Conservation (phyloP, 345 rosid genomes). For the Syzygium grande region DNA sequence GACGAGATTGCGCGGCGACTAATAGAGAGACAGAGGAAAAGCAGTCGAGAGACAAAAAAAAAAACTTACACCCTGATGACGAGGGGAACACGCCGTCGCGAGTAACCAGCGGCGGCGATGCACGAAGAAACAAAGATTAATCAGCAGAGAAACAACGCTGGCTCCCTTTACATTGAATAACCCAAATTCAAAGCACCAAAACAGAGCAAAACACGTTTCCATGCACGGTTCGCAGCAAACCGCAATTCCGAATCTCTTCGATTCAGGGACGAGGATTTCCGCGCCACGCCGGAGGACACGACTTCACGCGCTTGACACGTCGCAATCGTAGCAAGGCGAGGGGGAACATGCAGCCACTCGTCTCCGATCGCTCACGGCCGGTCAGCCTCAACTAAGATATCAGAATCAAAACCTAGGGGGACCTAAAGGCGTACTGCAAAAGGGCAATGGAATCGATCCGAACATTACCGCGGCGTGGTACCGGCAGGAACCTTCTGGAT, state of each 20-base stretch:
- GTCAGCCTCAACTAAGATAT: neutral
- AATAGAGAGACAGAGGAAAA: neutral
- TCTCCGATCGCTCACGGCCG: neutral
- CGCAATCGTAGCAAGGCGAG: neutral
- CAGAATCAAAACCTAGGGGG: neutral
- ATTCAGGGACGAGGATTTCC: neutral
- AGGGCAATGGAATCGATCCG: neutral
- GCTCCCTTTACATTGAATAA: neutral
- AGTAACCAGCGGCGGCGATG: constrained; percentile 14
- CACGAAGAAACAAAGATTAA: constrained; percentile 7
- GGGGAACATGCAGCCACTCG: neutral
- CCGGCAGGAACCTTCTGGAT: constrained; percentile 78
- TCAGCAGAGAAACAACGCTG: constrained; percentile 8
- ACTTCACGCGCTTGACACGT: neutral
- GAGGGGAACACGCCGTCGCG: constrained; percentile 1
- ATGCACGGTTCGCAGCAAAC: neutral
- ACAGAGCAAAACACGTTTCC: neutral
- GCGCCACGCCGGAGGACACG: neutral
- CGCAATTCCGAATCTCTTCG: neutral
- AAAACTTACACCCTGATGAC: constrained; percentile 75
- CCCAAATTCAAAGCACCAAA: neutral
- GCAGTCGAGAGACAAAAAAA: neutral
- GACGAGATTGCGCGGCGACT: neutral
- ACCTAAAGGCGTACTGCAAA: neutral
- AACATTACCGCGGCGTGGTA: constrained; percentile 55